Percentiles rank a stretch among this genome's conserved stretches.
phyloP scores from a whole-genome alignment of 1,284 basidiomycete species.

The Puccinia sorghi region DNA sequence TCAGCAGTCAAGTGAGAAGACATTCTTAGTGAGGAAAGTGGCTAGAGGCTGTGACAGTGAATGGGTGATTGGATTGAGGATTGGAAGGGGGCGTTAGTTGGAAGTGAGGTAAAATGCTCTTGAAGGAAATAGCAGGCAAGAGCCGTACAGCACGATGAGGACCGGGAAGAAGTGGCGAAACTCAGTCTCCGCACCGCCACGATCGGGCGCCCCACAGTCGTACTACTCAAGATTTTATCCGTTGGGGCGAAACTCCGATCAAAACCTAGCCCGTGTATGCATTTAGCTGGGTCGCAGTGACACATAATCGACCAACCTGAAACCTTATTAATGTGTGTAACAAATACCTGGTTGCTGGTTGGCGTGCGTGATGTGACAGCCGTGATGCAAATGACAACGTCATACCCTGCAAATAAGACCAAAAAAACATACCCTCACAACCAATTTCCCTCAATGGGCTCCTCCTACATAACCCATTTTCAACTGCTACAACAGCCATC shows the following conservation, averaged over 20 bases:
- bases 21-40: not conserved
- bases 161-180: not conserved
- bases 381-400: too few relatives aligned
- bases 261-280: not conserved
- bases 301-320: not conserved
- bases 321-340: not conserved
- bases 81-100: not conserved
- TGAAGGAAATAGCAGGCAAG: not conserved
- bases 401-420: too few relatives aligned
- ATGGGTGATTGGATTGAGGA: not conserved
- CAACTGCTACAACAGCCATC: too few relatives aligned
- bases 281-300: not conserved
- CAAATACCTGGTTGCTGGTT: too few relatives aligned
- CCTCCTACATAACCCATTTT: too few relatives aligned
- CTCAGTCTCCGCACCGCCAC: not conserved
- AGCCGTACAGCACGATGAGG: not conserved
- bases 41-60: not conserved
- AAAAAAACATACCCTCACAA: too few relatives aligned
- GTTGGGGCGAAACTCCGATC: not conserved
- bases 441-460: too few relatives aligned
- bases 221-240: not conserved
- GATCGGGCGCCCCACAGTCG: not conserved
- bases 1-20: slow-evolving; percentile 23
- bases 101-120: not conserved
- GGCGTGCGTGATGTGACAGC: not conserved